Base-by-base conservation (phyloP, 2,329 filamentous ascomycete genomes). In the Neodidymelliopsis sp. region DNA sequence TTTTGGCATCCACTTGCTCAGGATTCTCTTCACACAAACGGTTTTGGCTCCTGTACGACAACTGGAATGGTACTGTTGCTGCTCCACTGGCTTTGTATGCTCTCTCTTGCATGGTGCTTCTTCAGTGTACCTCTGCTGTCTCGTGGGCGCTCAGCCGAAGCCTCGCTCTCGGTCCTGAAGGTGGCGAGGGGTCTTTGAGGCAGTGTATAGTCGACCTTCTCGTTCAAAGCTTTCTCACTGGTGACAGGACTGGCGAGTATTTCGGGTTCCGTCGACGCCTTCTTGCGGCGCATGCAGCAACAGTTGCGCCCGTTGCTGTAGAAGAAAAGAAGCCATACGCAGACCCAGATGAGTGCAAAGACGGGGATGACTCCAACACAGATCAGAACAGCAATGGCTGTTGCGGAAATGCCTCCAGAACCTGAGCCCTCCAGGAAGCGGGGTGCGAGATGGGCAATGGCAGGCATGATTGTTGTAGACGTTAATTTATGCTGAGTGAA, bases 301-400 rank as follows among this genome's bases (percentile, higher is more conserved):
- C 60, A 64, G 41, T 56, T 62, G 29, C 62, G 62, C 12, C 54
- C 53, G 9, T 56, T 52, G 30, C 57, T 48, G 35, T 65, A 65
- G 39, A 54, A 56, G 49, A 61, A 64, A n/a, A 70, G 57, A 4
- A 67, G 59, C 55, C 60, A 70, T 20, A 60, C 44, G 19, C 64
- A 60, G 4, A 62, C 53, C 49, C 62, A 63, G 37, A 60, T 49
- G 19, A 63, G 41, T 19, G 60, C 54, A 27, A 68, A 53, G 35
- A 57, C 55, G 13, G 65, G 65, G 11, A 69, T 33, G 10, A 67
- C 41, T 35, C 60, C 64, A 6, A 67, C 34, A 18, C 57, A 51
- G 33, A 69, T 41, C 22, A 69, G 62, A 23, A 66, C 46, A 11
- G 56, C 57, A 24, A 68, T 63, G 23, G 60, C 47, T 4, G 51